These are phyloP conservation scores for Hyaloraphidium curvatum DNA, from an alignment of 192 early-diverging fungal species.

Conservation along the genomic window DNA sequence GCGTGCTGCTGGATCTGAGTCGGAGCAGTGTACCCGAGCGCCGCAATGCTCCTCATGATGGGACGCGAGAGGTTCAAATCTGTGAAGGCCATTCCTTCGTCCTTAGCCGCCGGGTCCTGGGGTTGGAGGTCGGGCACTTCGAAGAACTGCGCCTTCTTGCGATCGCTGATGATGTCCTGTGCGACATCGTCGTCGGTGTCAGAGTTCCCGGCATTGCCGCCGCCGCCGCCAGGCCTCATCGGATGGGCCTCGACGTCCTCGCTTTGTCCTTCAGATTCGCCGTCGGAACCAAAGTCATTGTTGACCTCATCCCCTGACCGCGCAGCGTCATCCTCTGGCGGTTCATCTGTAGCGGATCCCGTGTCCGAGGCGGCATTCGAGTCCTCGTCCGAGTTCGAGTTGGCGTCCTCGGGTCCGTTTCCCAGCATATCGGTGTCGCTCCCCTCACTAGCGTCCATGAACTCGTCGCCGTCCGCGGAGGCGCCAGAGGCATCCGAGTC, in stretches of 20 bases:
- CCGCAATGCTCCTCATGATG: slow-evolving; percentile 75
- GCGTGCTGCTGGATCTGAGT: slow-evolving; percentile 83
- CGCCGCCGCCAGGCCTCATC: slow-evolving; percentile 9
- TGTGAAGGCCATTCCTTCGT: slow-evolving; percentile 58
- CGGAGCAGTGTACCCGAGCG: slow-evolving; percentile 77
- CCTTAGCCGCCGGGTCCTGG: slow-evolving; percentile 15
- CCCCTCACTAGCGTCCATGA: not conserved
- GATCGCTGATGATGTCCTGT: slow-evolving; percentile 6
- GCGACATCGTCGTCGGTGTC: slow-evolving; percentile 4
- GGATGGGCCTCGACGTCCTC: slow-evolving; percentile 5
- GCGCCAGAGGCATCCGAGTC: slow-evolving; percentile 5
- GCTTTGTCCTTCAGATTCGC: slow-evolving; percentile 16
- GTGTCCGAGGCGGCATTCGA: slow-evolving; percentile 24
- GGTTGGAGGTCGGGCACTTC: slow-evolving; percentile 19
- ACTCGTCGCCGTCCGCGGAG: not conserved
- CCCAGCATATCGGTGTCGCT: slow-evolving; percentile 5
- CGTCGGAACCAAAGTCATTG: slow-evolving; percentile 15
- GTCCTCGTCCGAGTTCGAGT: slow-evolving; percentile 19
- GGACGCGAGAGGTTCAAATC: slow-evolving; percentile 85
- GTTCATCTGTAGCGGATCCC: slow-evolving; percentile 26
- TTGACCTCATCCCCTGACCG: slow-evolving; percentile 17
- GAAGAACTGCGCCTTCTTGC: slow-evolving; percentile 43
- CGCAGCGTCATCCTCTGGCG: slow-evolving; percentile 15
- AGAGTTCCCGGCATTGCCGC: slow-evolving; percentile 11
- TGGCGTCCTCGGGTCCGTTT: not conserved